These are phyloP conservation scores for Rubroboletus satanas DNA, from an alignment of 768 basidiomycete species.

Conservation along the genomic window DNA sequence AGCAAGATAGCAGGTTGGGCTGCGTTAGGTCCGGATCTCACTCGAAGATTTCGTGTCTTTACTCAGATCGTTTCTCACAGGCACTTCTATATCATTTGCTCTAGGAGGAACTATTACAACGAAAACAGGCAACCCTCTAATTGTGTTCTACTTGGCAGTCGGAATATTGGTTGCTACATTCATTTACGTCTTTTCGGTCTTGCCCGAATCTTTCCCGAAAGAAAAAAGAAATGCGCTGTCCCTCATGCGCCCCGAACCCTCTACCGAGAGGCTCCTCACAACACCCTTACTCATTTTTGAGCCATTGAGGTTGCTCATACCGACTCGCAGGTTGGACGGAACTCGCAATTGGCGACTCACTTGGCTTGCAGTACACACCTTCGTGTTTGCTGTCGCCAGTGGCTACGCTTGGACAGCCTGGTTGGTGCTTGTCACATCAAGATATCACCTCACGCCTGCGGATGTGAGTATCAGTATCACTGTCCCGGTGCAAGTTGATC, in stretches of 20 bases:
- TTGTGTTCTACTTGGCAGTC: constrained; percentile 21
- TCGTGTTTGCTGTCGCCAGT: constrained; percentile 18
- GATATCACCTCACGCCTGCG: constrained; percentile 26
- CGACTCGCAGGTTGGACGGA: constrained; percentile 15
- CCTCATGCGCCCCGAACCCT: not conserved
- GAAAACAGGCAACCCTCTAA: constrained; percentile 16
- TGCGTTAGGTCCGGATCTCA: constrained; percentile 19
- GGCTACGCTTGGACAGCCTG: constrained; percentile 15
- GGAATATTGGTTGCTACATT: constrained; percentile 13
- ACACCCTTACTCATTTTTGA: constrained; percentile 14
- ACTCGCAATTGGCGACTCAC: constrained; percentile 29
- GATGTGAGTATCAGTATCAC: constrained; percentile 13
- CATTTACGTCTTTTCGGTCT: constrained; percentile 21
- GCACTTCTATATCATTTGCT: constrained; percentile 25
- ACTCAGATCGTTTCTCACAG: constrained; percentile 9
- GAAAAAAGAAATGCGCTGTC: constrained; percentile 20
- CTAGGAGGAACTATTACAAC: constrained; percentile 32
- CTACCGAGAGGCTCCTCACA: not conserved
- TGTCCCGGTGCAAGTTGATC: not conserved
- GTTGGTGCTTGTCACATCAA: constrained; percentile 25
- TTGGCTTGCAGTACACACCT: constrained; percentile 26
- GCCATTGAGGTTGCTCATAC: constrained; percentile 24
- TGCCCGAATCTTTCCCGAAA: constrained; percentile 32
- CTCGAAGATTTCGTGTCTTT: not conserved
- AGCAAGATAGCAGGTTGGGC: constrained; percentile 30